Evolutionary conservation across 352 stramenopile genomes (phyloP), one percentile per base, ranked within the genome.

Genomic region (Peronosclerospora sorghi): DNA sequence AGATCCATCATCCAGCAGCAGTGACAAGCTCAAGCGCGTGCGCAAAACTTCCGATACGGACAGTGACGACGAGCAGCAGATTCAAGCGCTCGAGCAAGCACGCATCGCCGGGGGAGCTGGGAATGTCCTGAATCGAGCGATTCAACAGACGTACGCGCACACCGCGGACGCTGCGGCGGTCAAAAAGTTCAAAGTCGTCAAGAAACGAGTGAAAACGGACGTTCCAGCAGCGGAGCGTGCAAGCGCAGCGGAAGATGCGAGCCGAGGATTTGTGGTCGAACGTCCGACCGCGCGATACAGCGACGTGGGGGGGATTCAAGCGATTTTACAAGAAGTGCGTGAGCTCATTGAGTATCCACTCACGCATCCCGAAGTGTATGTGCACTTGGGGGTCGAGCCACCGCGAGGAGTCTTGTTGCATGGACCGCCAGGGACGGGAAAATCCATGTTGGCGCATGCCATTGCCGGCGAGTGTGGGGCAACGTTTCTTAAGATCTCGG

Each of bases 341-440:
- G 86, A 97, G 54, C 82, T 97, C n/a, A 95, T 96, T 54, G 86
- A 96, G 69, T 97, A 97, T 61, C 90, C 90, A 28, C 56, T 97
- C 27, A 95, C 81, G 1, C 87, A 97, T 59, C 90, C 90, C 0
- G 89, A 97, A 51, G 79, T 97, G 18, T 97, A 97, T 59, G 60
- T 69, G 35, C 84, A 97, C 56, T 54, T 97, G 35, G 90, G 90
- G 8, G 85, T 97, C 5, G 83, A 96, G 52, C 90, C 90, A 6
- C 89, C 90, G 8, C 67, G 86, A 29, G 89, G 89, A 8, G 92
- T 97, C 28, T 62, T 97, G 30, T 57, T 97, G 15, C 87, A 97
- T 52, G 90, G 90, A 1, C 90, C 90, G 0, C 88, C 90, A 0
- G 90, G 90, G 1, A 97, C 85, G n/a, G 90, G 90, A 38, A 97